Base-by-base conservation (phyloP, 805 yeast genomes). In the Blastobotrys muscicola region DNA sequence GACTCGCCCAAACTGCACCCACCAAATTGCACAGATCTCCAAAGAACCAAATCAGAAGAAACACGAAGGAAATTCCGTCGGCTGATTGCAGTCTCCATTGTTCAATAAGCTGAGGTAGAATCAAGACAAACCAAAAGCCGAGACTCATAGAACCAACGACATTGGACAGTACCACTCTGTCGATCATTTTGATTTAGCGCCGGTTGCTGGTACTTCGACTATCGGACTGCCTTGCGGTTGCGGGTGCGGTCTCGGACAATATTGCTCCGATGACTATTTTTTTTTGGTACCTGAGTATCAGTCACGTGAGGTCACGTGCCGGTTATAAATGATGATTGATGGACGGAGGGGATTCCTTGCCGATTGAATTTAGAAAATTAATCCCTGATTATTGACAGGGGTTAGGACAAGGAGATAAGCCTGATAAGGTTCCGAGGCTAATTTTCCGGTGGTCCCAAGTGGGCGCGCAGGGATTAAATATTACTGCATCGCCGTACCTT, bases 81-180 rank as follows among this genome's bases (percentile, higher is more conserved):
- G 86, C 84, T 12, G 69, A 58, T 55, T 83, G 78, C 43, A 78
- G 62, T 43, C 83, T 64, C 87, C 87, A 84, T 62, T 83, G 90
- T 58, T 83, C 94, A 20, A 83, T 71, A 38, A 83, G 69, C 58
- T 83, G 94, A 0, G 94, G 92, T 51, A 84, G 64, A 45, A 83
- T 69, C 34, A 83, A 62, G 10, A 83, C 87, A 9, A 84, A 71
- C 87, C 89, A 84, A 59, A 90, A 80, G 0, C 90, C 86, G 35
- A 83, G 69, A 29, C 78, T 71, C 7, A 82, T 72, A 9, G 85
- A 78, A 2, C 90, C 90, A 58, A 78, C 71, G 2, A 80, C 63
- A 2, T 84, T 83, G 3, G 85, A 75, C 26, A 76, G 60, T 11
- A 70, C 67, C 29, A 61, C 58, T 43, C 81, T 60, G 51, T 65